These are phyloP conservation scores for Cladosporium cucumerinum DNA, from an alignment of 2,329 filamentous ascomycete genomes.

Conservation along the genomic window DNA sequence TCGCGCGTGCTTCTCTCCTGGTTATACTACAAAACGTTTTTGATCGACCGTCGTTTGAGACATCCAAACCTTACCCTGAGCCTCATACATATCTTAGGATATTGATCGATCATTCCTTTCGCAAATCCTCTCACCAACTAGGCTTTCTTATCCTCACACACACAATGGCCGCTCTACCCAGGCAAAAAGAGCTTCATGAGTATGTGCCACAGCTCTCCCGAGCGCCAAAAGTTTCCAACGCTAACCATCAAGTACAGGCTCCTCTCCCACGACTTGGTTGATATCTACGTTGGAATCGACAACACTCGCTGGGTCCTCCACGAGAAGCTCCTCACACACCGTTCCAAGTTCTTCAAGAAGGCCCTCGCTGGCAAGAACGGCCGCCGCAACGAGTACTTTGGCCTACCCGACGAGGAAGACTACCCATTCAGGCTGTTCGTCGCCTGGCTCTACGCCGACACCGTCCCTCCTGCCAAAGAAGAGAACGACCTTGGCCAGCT, in stretches of 20 bases:
- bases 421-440: conserved; percentile 51
- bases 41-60: neutral
- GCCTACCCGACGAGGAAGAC: conserved; percentile 53
- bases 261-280: conserved; percentile 53
- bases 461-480: conserved; percentile 46
- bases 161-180: conserved; percentile 13
- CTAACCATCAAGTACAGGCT: conserved; percentile 38
- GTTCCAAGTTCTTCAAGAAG: conserved; percentile 53
- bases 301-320: conserved; percentile 56
- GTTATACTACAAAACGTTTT: neutral
- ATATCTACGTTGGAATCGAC: conserved; percentile 54
- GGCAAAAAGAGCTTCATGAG: conserved; percentile 15
- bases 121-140: neutral
- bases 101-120: conserved; percentile 1
- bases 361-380: conserved; percentile 46
- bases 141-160: neutral
- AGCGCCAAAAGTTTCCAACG: neutral
- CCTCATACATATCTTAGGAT: neutral
- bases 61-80: neutral
- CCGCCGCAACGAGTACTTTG: conserved; percentile 40
- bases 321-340: conserved; percentile 55
- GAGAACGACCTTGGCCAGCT: conserved; percentile 50
- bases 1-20: neutral
- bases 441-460: conserved; percentile 52
- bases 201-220: neutral